Conservation (phyloP, 2,329 filamentous ascomycete species). For the Paracoccidioides brasiliensis region DNA sequence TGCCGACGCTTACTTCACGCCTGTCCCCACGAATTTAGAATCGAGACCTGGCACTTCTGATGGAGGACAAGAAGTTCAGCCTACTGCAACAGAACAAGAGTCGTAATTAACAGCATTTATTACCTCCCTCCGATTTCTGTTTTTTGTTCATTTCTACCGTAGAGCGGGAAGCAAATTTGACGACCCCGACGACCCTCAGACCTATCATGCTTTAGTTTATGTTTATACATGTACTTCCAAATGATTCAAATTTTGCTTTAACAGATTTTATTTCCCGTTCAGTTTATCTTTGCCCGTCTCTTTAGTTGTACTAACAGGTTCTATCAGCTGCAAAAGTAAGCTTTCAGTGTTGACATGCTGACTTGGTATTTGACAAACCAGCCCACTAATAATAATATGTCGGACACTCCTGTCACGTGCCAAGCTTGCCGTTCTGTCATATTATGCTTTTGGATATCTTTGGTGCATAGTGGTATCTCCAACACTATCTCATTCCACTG, state of each 20-base stretch:
- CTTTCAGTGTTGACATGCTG: too few relatives aligned
- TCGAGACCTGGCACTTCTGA: constrained; percentile 4
- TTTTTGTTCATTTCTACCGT: neutral
- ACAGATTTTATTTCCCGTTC: too few relatives aligned
- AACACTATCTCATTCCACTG: neutral
- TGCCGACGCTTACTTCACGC: constrained; percentile 38
- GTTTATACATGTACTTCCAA: neutral
- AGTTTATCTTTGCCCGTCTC: too few relatives aligned
- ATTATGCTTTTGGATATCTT: too few relatives aligned
- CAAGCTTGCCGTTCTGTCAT: too few relatives aligned
- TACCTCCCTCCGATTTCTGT: neutral
- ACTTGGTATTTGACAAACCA: too few relatives aligned
- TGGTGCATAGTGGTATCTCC: too few relatives aligned
- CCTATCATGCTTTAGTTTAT: neutral
- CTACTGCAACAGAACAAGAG: constrained; percentile 3
- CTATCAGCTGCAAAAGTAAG: too few relatives aligned
- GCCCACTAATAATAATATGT: too few relatives aligned
- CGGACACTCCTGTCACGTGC: too few relatives aligned
- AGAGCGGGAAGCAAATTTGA: neutral
- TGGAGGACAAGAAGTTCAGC: constrained; percentile 2
- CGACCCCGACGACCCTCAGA: neutral
- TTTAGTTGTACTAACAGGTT: too few relatives aligned
- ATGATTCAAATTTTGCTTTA: neutral
- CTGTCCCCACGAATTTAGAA: constrained; percentile 9
- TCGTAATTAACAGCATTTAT: neutral